Conservation (phyloP, 78 protist genomes). For the Andalucia godoyi region DNA sequence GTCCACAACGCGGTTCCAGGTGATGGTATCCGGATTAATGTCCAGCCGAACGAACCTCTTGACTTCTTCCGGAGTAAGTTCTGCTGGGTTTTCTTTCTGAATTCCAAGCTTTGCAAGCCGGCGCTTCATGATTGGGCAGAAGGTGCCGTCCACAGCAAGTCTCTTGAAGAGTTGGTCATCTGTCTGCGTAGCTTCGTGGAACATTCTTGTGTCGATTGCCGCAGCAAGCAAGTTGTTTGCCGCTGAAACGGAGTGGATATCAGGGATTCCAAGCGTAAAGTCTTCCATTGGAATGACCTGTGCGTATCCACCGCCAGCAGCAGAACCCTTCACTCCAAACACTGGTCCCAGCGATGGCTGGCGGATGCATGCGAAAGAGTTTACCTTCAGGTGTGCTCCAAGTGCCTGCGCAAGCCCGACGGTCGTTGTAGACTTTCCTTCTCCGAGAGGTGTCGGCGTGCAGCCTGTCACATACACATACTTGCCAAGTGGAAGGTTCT, state of each 20-base stretch:
- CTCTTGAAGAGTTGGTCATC: conserved; percentile 61
- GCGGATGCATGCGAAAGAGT: conserved; percentile 72
- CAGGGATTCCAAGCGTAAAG: conserved; percentile 77
- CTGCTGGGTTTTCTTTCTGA: conserved; percentile 50
- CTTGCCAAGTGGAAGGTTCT: conserved; percentile 36
- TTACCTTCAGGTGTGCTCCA: conserved; percentile 76
- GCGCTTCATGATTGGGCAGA: conserved; percentile 62
- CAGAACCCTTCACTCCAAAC: conserved; percentile 95
- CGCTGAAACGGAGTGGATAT: conserved; percentile 96
- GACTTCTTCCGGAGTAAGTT: conserved; percentile 47
- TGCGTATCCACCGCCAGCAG: conserved; percentile 90
- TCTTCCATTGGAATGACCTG: conserved; percentile 93
- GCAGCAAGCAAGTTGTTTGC: conserved; percentile 95
- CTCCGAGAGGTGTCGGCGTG: conserved; percentile 95
- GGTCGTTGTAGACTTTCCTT: conserved; percentile 93
- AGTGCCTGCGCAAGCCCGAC: conserved; percentile 92
- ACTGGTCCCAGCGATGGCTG: conserved; percentile 93
- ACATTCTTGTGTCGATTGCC: conserved; percentile 86
- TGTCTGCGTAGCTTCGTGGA: conserved; percentile 80
- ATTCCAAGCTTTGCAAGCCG: conserved; percentile 73
- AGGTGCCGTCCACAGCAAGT: conserved; percentile 48
- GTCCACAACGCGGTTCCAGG: conserved; percentile 90
- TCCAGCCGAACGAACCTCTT: conserved; percentile 72
- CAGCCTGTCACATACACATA: conserved; percentile 83
- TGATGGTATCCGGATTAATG: conserved; percentile 81